These are phyloP conservation scores for Chytriomyces confervae DNA, from an alignment of 192 early-diverging fungal genomes.

Conservation along the genomic window DNA sequence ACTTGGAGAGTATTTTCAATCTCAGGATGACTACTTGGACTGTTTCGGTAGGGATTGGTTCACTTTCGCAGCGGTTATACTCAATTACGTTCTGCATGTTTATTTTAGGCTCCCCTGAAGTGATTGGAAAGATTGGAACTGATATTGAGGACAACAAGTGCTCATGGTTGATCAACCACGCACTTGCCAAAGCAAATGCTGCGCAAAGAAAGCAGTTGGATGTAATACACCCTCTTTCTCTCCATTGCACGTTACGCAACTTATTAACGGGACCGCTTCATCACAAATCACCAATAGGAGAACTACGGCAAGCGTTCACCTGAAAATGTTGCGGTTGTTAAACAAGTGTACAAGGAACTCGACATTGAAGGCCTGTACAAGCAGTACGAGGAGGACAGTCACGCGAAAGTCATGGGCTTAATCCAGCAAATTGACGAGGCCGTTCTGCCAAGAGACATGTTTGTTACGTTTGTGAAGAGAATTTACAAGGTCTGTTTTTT, in stretches of 20 bases:
- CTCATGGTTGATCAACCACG: constrained; percentile 96
- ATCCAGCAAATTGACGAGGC: constrained; percentile 84
- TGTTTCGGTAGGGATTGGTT: constrained; percentile 74
- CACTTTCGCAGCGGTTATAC: background rate
- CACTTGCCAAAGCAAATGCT: constrained; percentile 73
- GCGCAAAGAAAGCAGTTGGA: constrained; percentile 87
- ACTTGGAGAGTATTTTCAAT: constrained; percentile 98
- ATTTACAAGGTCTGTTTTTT: constrained; percentile 75
- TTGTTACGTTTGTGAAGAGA: constrained; percentile 90
- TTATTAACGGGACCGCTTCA: constrained; percentile 7
- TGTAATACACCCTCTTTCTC: constrained; percentile 45
- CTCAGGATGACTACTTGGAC: constrained; percentile 98
- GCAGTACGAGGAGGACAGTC: constrained; percentile 89
- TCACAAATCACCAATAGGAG: constrained; percentile 51
- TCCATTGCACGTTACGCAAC: background rate
- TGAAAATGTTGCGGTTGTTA: constrained; percentile 78
- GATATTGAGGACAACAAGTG: constrained; percentile 99
- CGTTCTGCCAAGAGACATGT: constrained; percentile 82
- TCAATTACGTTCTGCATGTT: background rate
- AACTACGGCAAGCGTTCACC: constrained; percentile 92
- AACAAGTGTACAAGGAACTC: constrained; percentile 82
- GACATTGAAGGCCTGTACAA: constrained; percentile 79
- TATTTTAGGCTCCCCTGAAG: constrained; percentile 62
- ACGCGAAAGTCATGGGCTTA: constrained; percentile 70
- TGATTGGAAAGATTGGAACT: constrained; percentile 99